phyloP scores from a whole-genome alignment of 495 filamentous ascomycete genomes.

The Evernia prunastri region DNA sequence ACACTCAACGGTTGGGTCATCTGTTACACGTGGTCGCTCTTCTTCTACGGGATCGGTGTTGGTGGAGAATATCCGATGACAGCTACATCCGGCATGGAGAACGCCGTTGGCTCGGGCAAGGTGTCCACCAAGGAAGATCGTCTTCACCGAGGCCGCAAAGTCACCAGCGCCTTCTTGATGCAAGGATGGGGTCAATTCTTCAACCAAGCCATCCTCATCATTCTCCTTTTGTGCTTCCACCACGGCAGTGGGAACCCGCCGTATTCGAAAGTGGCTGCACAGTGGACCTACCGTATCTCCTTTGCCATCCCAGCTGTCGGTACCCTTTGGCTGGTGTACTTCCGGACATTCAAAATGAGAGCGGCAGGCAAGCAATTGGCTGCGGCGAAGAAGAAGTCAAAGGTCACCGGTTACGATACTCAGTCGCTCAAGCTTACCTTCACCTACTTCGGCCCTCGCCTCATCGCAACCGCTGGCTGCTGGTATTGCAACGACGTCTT shows the following conservation, averaged over 20 bases:
- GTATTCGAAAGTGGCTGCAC: conserved; percentile 61
- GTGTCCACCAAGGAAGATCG: conserved; percentile 84
- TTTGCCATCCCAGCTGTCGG: conserved; percentile 81
- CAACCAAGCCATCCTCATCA: conserved; percentile 80
- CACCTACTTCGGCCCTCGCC: conserved; percentile 70
- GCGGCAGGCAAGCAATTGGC: conserved; percentile 64
- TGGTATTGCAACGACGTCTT: conserved; percentile 95
- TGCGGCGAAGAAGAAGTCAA: conserved; percentile 57
- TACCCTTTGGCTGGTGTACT: conserved; percentile 85
- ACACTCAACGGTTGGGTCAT: conserved; percentile 85
- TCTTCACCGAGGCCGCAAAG: conserved; percentile 86
- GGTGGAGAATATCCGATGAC: conserved; percentile 95
- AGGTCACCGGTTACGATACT: conserved; percentile 83
- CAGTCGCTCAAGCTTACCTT: conserved; percentile 68
- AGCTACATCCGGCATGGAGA: conserved; percentile 92
- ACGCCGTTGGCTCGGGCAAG: conserved; percentile 73
- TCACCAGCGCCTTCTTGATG: conserved; percentile 91
- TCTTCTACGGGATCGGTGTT: conserved; percentile 86
- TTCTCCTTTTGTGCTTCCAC: conserved; percentile 76
- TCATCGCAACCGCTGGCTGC: conserved; percentile 73
- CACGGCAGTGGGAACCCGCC: conserved; percentile 63
- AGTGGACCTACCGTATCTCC: conserved; percentile 80
- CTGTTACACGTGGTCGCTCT: conserved; percentile 84
- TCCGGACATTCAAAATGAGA: conserved; percentile 84
- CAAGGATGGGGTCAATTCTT: conserved; percentile 92